Conservation (phyloP, 306 rosid genomes). For the Malus orientalis region DNA sequence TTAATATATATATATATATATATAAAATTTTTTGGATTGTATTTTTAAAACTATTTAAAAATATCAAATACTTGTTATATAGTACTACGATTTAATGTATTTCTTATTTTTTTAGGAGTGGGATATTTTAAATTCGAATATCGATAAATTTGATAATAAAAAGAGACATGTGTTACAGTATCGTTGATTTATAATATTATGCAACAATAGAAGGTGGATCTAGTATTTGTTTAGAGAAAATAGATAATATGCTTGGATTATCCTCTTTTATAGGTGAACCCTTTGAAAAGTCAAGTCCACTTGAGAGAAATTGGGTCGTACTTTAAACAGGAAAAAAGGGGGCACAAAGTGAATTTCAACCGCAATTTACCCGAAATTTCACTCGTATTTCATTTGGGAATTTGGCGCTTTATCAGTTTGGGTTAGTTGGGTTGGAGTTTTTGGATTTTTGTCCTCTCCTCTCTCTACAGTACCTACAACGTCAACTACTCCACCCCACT, state of each 20-base stretch:
- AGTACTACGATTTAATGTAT: too few relatives aligned
- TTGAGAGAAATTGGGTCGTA: not conserved
- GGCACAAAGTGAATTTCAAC: not conserved
- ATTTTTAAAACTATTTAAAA: too few relatives aligned
- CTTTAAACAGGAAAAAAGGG: not conserved
- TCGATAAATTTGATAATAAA: too few relatives aligned
- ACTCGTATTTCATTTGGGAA: not conserved
- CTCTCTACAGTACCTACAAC: not conserved
- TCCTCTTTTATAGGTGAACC: slow-evolving; percentile 28
- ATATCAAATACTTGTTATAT: too few relatives aligned
- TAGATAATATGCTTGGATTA: slow-evolving; percentile 3
- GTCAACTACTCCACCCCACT: slow-evolving; percentile 30
- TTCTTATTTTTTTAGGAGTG: too few relatives aligned
- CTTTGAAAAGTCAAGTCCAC: slow-evolving; percentile 11
- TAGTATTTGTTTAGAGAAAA: too few relatives aligned
- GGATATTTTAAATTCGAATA: accelerated
- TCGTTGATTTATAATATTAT: too few relatives aligned
- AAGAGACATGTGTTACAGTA: too few relatives aligned
- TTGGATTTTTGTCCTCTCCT: not conserved
- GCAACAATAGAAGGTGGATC: too few relatives aligned
- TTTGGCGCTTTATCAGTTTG: not conserved
- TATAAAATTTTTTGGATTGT: too few relatives aligned
- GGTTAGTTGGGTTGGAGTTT: not conserved
- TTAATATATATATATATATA: not conserved
- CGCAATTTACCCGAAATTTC: slow-evolving; percentile 19